Percentiles rank a stretch among this genome's conserved stretches.
Evolutionary conservation across 164 flowering plant species (phyloP).

Genomic region (Santalum album): DNA sequence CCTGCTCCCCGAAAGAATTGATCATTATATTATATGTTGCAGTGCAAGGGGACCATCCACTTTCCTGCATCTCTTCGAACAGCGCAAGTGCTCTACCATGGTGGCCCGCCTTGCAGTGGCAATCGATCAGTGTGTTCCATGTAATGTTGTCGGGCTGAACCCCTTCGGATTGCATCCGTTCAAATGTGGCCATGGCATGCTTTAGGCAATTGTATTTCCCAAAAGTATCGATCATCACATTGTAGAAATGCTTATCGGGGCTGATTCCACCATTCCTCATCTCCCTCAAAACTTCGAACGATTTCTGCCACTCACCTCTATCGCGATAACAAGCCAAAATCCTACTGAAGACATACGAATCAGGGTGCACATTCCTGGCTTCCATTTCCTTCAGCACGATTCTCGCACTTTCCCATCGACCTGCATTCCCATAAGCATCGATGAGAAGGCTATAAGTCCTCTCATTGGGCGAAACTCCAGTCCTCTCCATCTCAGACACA

Average conservation of each 20-base stretch:
- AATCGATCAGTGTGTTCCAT: constrained; percentile 95
- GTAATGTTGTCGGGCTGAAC: constrained; percentile 79
- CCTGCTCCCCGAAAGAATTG: constrained; percentile 72
- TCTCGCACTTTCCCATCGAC: constrained; percentile 91
- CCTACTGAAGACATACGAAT: constrained; percentile 72
- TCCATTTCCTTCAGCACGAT: constrained; percentile 93
- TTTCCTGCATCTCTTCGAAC: constrained; percentile 65
- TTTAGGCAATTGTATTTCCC: constrained; percentile 90
- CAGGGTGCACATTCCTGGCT: constrained; percentile 59
- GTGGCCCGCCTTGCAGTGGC: constrained; percentile 67
- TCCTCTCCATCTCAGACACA: constrained; percentile 78
- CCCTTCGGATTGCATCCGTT: constrained; percentile 70
- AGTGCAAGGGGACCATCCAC: constrained; percentile 63
- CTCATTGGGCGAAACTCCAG: constrained; percentile 64
- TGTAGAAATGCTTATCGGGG: constrained; percentile 86
- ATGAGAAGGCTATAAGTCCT: constrained; percentile 76
- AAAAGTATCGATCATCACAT: constrained; percentile 91
- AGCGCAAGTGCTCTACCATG: constrained; percentile 60
- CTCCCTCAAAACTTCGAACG: constrained; percentile 82
- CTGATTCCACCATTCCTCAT: constrained; percentile 64
- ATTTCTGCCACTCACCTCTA: constrained; percentile 86
- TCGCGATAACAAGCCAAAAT: constrained; percentile 78
- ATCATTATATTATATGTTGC: constrained; percentile 88
- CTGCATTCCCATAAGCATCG: constrained; percentile 84
- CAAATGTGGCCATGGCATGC: constrained; percentile 68